These are phyloP conservation scores for Panaeolus papilionaceus DNA, from an alignment of 768 basidiomycete genomes.

Conservation along the genomic window DNA sequence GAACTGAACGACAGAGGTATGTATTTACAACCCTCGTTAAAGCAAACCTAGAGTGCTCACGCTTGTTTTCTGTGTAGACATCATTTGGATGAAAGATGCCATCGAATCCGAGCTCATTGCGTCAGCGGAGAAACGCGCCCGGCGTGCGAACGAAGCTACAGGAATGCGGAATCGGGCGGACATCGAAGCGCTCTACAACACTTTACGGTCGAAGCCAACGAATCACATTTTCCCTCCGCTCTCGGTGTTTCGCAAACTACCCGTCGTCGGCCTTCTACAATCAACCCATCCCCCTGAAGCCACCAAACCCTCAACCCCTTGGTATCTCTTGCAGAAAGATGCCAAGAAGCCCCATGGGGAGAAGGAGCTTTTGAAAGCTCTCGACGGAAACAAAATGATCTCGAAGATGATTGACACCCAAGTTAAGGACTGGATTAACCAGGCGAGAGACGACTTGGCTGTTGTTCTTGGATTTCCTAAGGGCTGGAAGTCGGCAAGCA, in stretches of 20 bases:
- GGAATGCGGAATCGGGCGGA: conserved; percentile 37
- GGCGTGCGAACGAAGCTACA: conserved; percentile 28
- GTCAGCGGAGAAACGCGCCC: conserved; percentile 29
- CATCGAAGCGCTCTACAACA: conserved; percentile 50
- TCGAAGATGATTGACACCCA: conserved; percentile 37
- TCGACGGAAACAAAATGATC: conserved; percentile 35
- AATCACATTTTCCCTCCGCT: conserved; percentile 49
- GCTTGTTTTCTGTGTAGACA: conserved; percentile 23
- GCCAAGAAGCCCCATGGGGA: neutral
- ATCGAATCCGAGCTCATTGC: conserved; percentile 35
- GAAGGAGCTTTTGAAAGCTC: conserved; percentile 18
- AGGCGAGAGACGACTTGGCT: conserved; percentile 50
- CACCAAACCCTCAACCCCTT: conserved; percentile 11
- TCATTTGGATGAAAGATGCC: conserved; percentile 26
- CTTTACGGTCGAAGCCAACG: conserved; percentile 43
- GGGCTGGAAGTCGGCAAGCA: conserved; percentile 58
- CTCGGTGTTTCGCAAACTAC: conserved; percentile 53
- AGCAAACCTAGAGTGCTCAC: neutral
- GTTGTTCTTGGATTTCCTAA: conserved; percentile 51
- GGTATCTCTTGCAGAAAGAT: neutral
- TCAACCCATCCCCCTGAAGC: conserved; percentile 25
- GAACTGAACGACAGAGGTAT: conserved; percentile 43
- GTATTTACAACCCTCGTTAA: conserved; percentile 29
- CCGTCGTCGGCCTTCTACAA: conserved; percentile 48
- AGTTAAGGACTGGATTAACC: conserved; percentile 53